Conservation (phyloP, 495 filamentous ascomycete species). For the Neurospora hispaniola region DNA sequence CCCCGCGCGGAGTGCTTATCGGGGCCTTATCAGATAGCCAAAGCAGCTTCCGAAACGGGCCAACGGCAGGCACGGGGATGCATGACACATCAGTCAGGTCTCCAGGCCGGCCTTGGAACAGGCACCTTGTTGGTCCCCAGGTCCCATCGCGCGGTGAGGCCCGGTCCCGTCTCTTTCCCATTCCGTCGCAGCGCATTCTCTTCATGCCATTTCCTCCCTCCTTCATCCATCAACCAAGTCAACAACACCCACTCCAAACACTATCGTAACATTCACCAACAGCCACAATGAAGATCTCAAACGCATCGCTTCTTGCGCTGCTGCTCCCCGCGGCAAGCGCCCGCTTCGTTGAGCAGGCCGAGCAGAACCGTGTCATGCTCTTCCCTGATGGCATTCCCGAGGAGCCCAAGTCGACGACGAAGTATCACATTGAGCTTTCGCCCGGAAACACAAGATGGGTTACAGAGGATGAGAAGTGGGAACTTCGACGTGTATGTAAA, state of each 20-base stretch:
- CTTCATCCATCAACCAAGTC: not conserved
- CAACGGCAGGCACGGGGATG: not conserved
- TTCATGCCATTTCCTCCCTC: not conserved
- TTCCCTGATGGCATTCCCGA: conserved; percentile 20
- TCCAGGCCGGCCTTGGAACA: not conserved
- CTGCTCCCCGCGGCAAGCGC: conserved; percentile 39
- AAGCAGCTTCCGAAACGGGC: not conserved
- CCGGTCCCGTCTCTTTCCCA: not conserved
- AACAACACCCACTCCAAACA: not conserved
- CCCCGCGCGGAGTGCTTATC: not conserved
- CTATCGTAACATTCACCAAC: not conserved
- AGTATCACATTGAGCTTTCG: conserved; percentile 74
- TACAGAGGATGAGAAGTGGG: conserved; percentile 92
- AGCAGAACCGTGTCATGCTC: conserved; percentile 29
- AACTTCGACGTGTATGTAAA: conserved; percentile 61
- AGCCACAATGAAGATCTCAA: conserved; percentile 30
- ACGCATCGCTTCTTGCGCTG: conserved; percentile 35
- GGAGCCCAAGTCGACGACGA: conserved; percentile 32
- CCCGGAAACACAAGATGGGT: conserved; percentile 81
- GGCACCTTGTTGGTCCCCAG: not conserved
- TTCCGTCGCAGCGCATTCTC: not conserved
- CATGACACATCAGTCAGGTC: not conserved
- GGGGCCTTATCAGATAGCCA: not conserved
- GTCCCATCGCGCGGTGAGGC: not conserved
- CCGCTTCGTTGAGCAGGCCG: conserved; percentile 41